phyloP scores from a whole-genome alignment of 208 protist species.

The Leptomonas seymouri region DNA sequence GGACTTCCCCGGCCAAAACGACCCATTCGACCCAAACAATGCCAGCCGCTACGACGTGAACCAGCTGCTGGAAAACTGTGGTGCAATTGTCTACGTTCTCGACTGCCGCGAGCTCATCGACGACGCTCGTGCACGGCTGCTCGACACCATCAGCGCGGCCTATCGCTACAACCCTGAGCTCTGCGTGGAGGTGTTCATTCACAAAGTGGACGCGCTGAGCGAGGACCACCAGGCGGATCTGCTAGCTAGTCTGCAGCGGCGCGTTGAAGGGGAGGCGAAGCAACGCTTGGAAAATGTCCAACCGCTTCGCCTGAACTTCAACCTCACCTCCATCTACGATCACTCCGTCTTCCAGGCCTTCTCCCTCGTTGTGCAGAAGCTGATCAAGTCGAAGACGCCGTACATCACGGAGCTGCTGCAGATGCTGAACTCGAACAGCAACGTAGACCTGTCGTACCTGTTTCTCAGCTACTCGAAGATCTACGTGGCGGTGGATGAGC shows the following conservation, averaged over 20 bases:
- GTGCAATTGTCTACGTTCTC: conserved; percentile 90
- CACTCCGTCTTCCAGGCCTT: conserved; percentile 93
- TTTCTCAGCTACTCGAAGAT: conserved; percentile 90
- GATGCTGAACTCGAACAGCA: conserved; percentile 90
- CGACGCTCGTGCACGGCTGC: conserved; percentile 70
- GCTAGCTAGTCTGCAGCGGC: conserved; percentile 74
- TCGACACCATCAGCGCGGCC: conserved; percentile 82
- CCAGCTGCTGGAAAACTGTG: conserved; percentile 82
- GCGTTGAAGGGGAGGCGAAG: conserved; percentile 79
- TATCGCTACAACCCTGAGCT: conserved; percentile 78
- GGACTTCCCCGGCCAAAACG: conserved; percentile 90
- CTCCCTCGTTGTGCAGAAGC: conserved; percentile 84
- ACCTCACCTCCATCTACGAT: conserved; percentile 92
- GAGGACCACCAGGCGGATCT: conserved; percentile 88
- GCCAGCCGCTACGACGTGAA: conserved; percentile 61
- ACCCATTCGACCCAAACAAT: conserved; percentile 78
- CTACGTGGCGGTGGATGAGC: conserved; percentile 82
- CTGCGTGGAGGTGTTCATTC: conserved; percentile 89
- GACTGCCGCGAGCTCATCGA: conserved; percentile 88
- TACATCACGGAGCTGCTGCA: conserved; percentile 87
- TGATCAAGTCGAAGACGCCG: conserved; percentile 77
- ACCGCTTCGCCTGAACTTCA: conserved; percentile 82
- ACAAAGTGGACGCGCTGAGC: conserved; percentile 89
- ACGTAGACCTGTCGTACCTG: conserved; percentile 83
- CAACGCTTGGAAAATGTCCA: conserved; percentile 71